These are phyloP conservation scores for Suhomyces kunorum DNA, from an alignment of 1,139 yeast species.

Conservation along the genomic window DNA sequence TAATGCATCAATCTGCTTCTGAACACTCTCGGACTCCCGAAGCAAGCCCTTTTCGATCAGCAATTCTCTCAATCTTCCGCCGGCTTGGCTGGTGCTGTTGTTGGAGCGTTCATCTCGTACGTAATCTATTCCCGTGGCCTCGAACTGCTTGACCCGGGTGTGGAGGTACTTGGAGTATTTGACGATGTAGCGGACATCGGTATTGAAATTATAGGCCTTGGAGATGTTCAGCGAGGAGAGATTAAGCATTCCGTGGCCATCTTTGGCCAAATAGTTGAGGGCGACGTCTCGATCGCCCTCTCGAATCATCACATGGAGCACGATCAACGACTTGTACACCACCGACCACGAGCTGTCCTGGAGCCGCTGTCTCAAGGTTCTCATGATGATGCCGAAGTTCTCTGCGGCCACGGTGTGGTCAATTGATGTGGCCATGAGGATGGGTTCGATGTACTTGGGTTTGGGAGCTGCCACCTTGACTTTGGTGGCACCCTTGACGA, in stretches of 20 bases:
- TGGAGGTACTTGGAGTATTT: constrained; percentile 74
- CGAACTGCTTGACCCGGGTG: constrained; percentile 69
- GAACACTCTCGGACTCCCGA: constrained; percentile 83
- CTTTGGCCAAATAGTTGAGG: constrained; percentile 60
- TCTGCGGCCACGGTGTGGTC: constrained; percentile 46
- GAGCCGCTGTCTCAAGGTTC: constrained; percentile 58
- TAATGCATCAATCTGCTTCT: constrained; percentile 74
- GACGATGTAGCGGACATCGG: constrained; percentile 63
- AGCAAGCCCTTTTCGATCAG: constrained; percentile 79
- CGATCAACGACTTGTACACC: constrained; percentile 81
- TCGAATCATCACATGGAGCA: constrained; percentile 85
- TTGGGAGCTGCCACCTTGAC: constrained; percentile 93
- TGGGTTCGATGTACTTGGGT: constrained; percentile 92
- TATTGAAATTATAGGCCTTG: constrained; percentile 35
- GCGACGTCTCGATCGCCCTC: constrained; percentile 82
- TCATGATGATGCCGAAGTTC: constrained; percentile 70
- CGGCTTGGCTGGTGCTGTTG: constrained; percentile 47
- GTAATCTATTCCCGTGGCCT: constrained; percentile 66
- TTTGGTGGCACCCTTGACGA: constrained; percentile 52
- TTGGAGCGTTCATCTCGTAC: constrained; percentile 68
- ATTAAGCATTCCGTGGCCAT: constrained; percentile 59
- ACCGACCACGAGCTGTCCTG: constrained; percentile 88
- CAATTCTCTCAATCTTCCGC: constrained; percentile 65
- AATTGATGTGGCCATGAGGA: constrained; percentile 69
- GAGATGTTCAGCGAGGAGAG: constrained; percentile 35